Conservation (phyloP, 805 yeast species). For the Candida ovalis region DNA sequence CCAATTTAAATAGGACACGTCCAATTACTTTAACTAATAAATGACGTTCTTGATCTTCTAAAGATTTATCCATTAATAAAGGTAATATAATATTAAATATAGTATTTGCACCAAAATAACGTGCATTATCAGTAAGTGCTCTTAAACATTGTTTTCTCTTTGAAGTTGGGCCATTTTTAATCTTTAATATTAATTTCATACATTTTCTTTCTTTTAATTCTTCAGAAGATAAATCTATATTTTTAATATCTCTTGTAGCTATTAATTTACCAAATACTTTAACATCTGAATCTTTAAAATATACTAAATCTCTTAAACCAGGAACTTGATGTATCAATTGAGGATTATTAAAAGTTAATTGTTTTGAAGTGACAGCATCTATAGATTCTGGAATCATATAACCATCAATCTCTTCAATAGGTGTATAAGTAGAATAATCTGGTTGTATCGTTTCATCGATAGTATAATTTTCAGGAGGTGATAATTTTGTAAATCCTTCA, state of each 20-base stretch:
- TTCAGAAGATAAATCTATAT: constrained; percentile 38
- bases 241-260: constrained; percentile 26
- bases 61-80: constrained; percentile 60
- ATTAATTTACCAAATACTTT: constrained; percentile 65
- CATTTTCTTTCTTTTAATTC: constrained; percentile 60
- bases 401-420: constrained; percentile 25
- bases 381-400: constrained; percentile 54
- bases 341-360: constrained; percentile 32
- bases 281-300: constrained; percentile 67
- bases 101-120: constrained; percentile 62
- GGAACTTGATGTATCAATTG: constrained; percentile 53
- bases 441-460: constrained; percentile 29
- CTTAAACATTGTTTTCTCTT: constrained; percentile 68
- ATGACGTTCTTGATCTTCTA: constrained; percentile 83
- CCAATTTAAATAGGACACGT: constrained; percentile 62
- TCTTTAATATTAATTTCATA: constrained; percentile 57
- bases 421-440: constrained; percentile 26
- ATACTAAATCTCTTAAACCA: constrained; percentile 61
- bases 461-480: constrained; percentile 42
- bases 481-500: constrained; percentile 41
- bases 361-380: constrained; percentile 18
- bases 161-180: constrained; percentile 75
- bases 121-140: constrained; percentile 59
- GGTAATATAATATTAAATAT: constrained; percentile 75
- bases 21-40: constrained; percentile 72